Evolutionary conservation across 73 alveolate species (phyloP).

Genomic region (Paraurostyla sp.): DNA sequence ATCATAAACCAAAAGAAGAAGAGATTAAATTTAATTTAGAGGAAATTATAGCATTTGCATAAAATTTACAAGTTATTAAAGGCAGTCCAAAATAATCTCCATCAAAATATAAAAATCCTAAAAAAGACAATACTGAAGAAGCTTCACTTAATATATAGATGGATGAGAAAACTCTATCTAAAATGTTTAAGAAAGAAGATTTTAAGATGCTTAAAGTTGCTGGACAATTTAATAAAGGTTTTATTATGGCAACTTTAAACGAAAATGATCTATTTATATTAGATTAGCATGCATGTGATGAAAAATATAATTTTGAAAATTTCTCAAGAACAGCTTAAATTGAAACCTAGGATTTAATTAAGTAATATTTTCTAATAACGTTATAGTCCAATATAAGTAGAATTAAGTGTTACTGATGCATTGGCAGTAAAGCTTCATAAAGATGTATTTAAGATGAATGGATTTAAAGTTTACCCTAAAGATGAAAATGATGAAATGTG

Average conservation of each 20-base stretch:
- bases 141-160: conserved; percentile 35
- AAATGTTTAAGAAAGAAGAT: conserved; percentile 83
- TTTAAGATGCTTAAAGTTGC: conserved; percentile 82
- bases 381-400: conserved; percentile 71
- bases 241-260: conserved; percentile 84
- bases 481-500: conserved; percentile 46
- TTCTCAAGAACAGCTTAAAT: conserved; percentile 78
- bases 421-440: conserved; percentile 57
- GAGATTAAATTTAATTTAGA: not conserved
- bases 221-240: conserved; percentile 98
- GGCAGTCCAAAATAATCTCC: not conserved
- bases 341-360: conserved; percentile 69
- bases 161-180: conserved; percentile 54
- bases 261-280: conserved; percentile 84
- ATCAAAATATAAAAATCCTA: not conserved
- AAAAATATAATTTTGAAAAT: conserved; percentile 92
- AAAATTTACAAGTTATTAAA: not conserved
- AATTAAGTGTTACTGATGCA: conserved; percentile 72
- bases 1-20: not conserved
- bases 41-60: not conserved
- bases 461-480: conserved; percentile 64
- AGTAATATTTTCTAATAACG: conserved; percentile 3
- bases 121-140: conserved; percentile 47
- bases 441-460: conserved; percentile 76
- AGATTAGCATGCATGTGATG: conserved; percentile 99